Base-by-base conservation (phyloP, 805 yeast genomes). In the Wickerhamiella domercqiae region DNA sequence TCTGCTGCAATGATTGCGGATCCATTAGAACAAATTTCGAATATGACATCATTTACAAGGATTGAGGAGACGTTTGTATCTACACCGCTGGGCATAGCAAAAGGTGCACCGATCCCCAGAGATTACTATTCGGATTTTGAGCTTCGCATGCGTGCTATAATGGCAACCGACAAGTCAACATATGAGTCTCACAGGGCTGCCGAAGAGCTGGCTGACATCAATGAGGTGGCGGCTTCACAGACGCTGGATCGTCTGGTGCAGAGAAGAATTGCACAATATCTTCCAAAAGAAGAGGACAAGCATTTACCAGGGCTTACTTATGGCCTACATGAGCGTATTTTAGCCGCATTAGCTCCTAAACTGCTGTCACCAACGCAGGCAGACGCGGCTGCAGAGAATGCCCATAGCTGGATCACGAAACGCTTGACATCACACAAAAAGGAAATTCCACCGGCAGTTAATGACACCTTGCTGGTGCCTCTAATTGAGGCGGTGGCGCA, bases 11-110 rank as follows among this genome's bases (percentile, higher is more conserved):
- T n/a, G 5, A 43, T 3, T 38, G 40, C 26, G 60, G 54, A 46
- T 18, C 39, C 41, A 13, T 32, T 47, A 11, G 59, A 50, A 22
- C 73, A 70, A 18, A 62, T 69, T 20, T 60, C 64, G 36, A 73
- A 66, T 31, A 70, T 67, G 36, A 64, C 69, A 21, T 76, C 93
- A 1, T 73, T 80, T 77, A 60, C 77, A 38, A 83, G 77, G 47
- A 70, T 78, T 38, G 86, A 80, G 47, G 68, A 68, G 7, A 57
- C 64, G 20, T 55, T 75, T 35, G 28, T 40, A 2, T 38, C 55
- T 71, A 56, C 61, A 1, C 56, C 68, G 0, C 77, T 71, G 19
- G 43, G 45, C 7, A 4, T 20, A 0, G 37, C 39, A 9, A 24
- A 39, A 14, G 22, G 15, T 21, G 24, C 18, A 11, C n/a, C 14